Conservation (phyloP, 1,139 yeast species). For the Taphrina betulina region DNA sequence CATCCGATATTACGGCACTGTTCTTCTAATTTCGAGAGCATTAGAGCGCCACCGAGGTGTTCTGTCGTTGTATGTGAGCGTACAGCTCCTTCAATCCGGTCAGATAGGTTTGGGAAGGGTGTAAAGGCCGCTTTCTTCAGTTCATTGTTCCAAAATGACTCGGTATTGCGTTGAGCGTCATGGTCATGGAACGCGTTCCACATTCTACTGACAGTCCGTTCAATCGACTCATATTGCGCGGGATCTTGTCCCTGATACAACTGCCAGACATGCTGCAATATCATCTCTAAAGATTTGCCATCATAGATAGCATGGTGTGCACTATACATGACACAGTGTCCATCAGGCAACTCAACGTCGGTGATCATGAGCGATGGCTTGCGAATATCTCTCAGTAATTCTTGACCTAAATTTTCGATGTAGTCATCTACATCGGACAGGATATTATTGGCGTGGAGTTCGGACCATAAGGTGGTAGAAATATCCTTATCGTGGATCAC, state of each 20-base stretch:
- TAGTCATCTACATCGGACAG: conserved; percentile 16
- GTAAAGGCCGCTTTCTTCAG: neutral
- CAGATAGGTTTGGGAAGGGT: conserved; percentile 19
- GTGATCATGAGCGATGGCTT: conserved; percentile 6
- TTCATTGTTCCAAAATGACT: conserved; percentile 7
- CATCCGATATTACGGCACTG: conserved; percentile 15
- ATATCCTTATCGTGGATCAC: conserved; percentile 1
- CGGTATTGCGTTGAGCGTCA: neutral
- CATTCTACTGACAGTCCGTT: neutral
- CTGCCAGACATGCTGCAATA: conserved; percentile 5
- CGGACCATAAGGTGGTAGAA: neutral
- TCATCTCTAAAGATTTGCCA: conserved; percentile 30
- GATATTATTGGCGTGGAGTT: conserved; percentile 29
- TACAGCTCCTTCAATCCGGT: neutral
- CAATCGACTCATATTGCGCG: neutral
- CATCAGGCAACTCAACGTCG: neutral
- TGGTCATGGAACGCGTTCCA: conserved; percentile 10
- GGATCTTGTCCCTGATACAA: neutral
- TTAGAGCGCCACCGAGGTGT: no score
- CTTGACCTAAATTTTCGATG: neutral
- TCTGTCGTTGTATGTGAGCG: no score
- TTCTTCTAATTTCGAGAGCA: conserved; percentile 1
- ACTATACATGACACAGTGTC: conserved; percentile 31
- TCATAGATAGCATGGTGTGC: conserved; percentile 39
- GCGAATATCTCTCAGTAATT: conserved; percentile 2